Conservation (phyloP, 768 basidiomycete species). For the Rhodosporidiobolus odoratus region DNA sequence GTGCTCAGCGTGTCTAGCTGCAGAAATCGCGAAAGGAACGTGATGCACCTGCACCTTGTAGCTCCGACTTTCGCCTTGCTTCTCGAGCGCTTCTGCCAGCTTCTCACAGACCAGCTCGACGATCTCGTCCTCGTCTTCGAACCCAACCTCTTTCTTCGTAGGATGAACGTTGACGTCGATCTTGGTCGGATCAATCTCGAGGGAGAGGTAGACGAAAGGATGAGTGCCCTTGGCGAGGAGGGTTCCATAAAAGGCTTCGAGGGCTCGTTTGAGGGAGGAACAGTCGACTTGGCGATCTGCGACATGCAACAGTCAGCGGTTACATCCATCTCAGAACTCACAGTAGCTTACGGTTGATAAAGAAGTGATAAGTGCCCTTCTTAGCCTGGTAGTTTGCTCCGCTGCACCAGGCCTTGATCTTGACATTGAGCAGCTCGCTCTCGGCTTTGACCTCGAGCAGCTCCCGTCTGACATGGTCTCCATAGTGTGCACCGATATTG, state of each 20-base stretch:
- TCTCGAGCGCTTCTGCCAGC: slow-evolving; percentile 61
- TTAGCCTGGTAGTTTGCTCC: slow-evolving; percentile 85
- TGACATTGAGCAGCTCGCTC: slow-evolving; percentile 57
- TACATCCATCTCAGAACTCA: not conserved
- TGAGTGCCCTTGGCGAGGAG: slow-evolving; percentile 81
- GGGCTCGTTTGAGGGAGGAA: slow-evolving; percentile 71
- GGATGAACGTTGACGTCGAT: slow-evolving; percentile 98
- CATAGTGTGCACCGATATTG: slow-evolving; percentile 75
- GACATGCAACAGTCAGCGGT: not conserved
- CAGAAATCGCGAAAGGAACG: not conserved
- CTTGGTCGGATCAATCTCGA: slow-evolving; percentile 74
- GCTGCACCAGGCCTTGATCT: slow-evolving; percentile 68
- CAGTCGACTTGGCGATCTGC: slow-evolving; percentile 90
- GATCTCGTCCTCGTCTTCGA: slow-evolving; percentile 82
- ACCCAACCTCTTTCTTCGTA: slow-evolving; percentile 81
- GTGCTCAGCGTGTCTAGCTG: not conserved
- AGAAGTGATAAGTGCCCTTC: slow-evolving; percentile 75
- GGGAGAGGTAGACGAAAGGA: slow-evolving; percentile 88
- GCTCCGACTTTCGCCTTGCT: slow-evolving; percentile 48
- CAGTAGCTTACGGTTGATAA: slow-evolving; percentile 80
- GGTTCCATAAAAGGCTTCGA: slow-evolving; percentile 77
- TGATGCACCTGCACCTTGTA: slow-evolving; percentile 49
- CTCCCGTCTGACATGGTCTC: slow-evolving; percentile 71
- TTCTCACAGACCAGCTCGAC: slow-evolving; percentile 68
- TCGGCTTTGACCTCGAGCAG: slow-evolving; percentile 51